phyloP scores from a whole-genome alignment of 1,284 basidiomycete species.

The Malassezia arunalokei region DNA sequence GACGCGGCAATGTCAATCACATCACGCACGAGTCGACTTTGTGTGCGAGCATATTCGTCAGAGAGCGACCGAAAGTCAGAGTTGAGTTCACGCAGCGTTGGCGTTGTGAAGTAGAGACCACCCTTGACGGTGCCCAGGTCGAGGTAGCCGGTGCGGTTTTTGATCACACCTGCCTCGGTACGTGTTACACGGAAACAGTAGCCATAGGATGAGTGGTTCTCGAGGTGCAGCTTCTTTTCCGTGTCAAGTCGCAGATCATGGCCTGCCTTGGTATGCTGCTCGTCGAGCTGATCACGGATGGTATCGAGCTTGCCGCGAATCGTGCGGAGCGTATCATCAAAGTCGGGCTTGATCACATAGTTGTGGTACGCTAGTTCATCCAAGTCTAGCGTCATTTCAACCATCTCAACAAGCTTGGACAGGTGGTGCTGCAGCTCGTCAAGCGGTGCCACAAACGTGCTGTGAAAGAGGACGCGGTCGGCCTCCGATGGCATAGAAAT shows the following conservation, averaged over 20 bases:
- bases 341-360: slow-evolving; percentile 85
- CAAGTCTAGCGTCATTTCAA: slow-evolving; percentile 87
- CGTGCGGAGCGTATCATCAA: slow-evolving; percentile 62
- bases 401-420: slow-evolving; percentile 70
- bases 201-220: slow-evolving; percentile 79
- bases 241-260: slow-evolving; percentile 69
- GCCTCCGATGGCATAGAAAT: slow-evolving; percentile 34
- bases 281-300: slow-evolving; percentile 68
- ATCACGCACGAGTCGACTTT: slow-evolving; percentile 76
- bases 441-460: slow-evolving; percentile 30
- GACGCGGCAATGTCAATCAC: slow-evolving; percentile 71
- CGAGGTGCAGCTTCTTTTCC: slow-evolving; percentile 90
- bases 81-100: slow-evolving; percentile 59
- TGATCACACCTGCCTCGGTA: slow-evolving; percentile 63
- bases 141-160: slow-evolving; percentile 61
- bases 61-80: slow-evolving; percentile 63
- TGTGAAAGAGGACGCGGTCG: slow-evolving; percentile 19
- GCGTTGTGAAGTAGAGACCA: slow-evolving; percentile 85
- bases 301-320: slow-evolving; percentile 60
- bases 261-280: slow-evolving; percentile 65
- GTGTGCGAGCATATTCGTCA: slow-evolving; percentile 61
- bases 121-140: slow-evolving; percentile 77
- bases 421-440: slow-evolving; percentile 19
- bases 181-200: slow-evolving; percentile 80
- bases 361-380: slow-evolving; percentile 70